Evolutionary conservation across 306 rosid species (phyloP), one percentile per base, ranked within the genome.

Genomic region (Delonix regia): DNA sequence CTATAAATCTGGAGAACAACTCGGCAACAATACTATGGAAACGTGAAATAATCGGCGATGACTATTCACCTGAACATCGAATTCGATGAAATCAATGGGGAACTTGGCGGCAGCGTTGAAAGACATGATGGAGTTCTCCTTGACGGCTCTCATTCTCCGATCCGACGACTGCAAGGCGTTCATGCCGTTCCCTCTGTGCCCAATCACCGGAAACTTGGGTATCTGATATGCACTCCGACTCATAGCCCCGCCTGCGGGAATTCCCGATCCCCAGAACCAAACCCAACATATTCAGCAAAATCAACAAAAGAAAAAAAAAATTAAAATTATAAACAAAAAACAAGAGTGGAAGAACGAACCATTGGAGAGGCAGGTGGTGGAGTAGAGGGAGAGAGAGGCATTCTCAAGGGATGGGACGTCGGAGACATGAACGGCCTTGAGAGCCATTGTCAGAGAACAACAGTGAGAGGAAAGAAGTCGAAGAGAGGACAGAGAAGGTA

Each of bases 151-250:
- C 87, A 83, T 85, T 82, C 88, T 89, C 34, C 59, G 68, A 87
- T 89, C 94, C 6, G 88, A 44, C 9, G 96, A 90, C 18, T 86
- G 89, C 82, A 94, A 41, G 33, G 84, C 47, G 85, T 94, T 92
- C 97, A 94, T 92, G 9, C 98, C 97, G 60, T 81, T 72, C 16
- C 97, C 97, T 34, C 98, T 82, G 52, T 94, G 98, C 22, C 98
- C 98, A 15, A 91, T 59, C 70, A 91, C 96, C 45, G 82, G 71
- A 77, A 94, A 88, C 47, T 89, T 91, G 0, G 86, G 85, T 33
- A 82, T 19, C 48, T 76, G 74, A 33, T 59, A 66, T 19, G 38
- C 82, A 1, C 53, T 65, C 16, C 48, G 68, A 7, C 7, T 61
- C 74, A 71, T 71, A 34, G 53, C 82, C 71, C 79, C 42, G 11